Evolutionary conservation across 1,139 yeast species (phyloP).

Genomic region (Protomyces inouyei): DNA sequence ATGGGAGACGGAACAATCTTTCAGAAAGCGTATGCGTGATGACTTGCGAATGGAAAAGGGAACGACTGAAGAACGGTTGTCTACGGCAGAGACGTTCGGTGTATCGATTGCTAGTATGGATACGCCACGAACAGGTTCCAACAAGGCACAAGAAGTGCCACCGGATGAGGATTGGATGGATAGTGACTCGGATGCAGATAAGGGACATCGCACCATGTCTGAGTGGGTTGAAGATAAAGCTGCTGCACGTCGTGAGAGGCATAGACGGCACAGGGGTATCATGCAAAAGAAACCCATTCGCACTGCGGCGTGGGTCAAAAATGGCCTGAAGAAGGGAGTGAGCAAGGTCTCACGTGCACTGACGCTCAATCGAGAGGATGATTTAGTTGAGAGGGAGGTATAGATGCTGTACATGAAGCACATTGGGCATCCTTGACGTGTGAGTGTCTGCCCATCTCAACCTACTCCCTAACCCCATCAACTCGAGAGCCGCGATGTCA

Average conservation of each 20-base stretch:
- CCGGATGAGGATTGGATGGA: background rate
- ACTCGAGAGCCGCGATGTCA: too few relatives aligned
- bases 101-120: background rate
- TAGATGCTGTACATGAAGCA: background rate
- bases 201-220: conserved; percentile 1
- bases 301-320: conserved; percentile 22
- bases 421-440: background rate
- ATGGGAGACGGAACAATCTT: conserved; percentile 17
- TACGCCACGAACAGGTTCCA: background rate
- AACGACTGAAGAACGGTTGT: background rate
- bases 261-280: conserved; percentile 23
- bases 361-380: conserved; percentile 19
- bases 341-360: conserved; percentile 16
- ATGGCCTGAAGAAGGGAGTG: conserved; percentile 6
- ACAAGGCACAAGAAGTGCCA: background rate
- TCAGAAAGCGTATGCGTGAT: conserved; percentile 5
- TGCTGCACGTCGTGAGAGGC: conserved; percentile 15
- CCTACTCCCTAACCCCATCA: background rate
- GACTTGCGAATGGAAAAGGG: conserved; percentile 12
- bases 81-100: background rate
- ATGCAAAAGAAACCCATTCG: conserved; percentile 24
- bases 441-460: background rate
- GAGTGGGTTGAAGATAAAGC: conserved; percentile 16
- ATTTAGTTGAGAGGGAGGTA: conserved; percentile 20
- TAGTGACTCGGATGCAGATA: background rate